Evolutionary conservation across 169 alveolate genomes (phyloP), one percentile per base, ranked within the genome.

Genomic region (Cystoisospora suis): DNA sequence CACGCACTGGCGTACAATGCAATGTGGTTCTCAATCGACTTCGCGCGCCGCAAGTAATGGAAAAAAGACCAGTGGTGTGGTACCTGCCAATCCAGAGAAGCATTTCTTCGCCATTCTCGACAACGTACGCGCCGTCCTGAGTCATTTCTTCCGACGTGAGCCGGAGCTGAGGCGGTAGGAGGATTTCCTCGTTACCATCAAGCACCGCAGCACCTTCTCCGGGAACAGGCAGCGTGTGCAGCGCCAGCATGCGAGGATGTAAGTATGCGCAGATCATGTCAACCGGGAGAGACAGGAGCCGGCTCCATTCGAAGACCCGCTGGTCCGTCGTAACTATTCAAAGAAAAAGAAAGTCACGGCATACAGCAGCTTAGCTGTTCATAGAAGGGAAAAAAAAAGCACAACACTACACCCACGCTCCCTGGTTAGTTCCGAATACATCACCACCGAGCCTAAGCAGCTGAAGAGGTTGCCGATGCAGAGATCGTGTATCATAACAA

Each of bases 1-100:
- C 70, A 58, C 70, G 27, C 27, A 58, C 70, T 27, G n/a, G n/a
- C 70, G 27, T 27, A 58, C 70, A 58, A 58, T 27, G 70, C 70
- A 27, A 58, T 27, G 27, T 27, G 27, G 27, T 27, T 27, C 70
- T 27, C 27, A 27, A 58, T 27, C 27, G 27, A 27, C n/a, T 27
- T 27, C 27, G n/a, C 27, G n/a, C 27, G 27, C n/a, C n/a, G n/a
- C 70, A 58, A 27, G 27, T 27, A n/a, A n/a, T n/a, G n/a, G n/a
- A n/a, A n/a, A n/a, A n/a, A 42, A 45, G 7, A 45, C 7, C 20
- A 29, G 17, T 27, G 23, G 27, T 46, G 20, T 23, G 77, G 4
- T 86, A 94, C 97, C 96, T 94, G 80, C 98, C 98, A 47, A 97
- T 95, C 98, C 98, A 97, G 75, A 97, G 91, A 27, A 95, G 83